These are phyloP conservation scores for Penicillium coprophilum DNA, from an alignment of 495 filamentous ascomycete genomes.

Conservation along the genomic window DNA sequence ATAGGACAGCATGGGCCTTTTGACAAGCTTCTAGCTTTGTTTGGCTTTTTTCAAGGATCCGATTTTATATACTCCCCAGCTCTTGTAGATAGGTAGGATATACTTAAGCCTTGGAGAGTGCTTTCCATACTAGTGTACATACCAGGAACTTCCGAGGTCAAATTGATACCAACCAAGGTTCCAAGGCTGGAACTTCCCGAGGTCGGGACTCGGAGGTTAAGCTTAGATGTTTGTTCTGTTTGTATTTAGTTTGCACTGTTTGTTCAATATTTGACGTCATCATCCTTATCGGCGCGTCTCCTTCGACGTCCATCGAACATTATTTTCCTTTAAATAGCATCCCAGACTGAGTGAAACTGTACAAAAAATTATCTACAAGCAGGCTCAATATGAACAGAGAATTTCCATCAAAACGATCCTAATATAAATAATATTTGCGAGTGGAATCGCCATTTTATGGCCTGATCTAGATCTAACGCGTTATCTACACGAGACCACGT, in stretches of 20 bases:
- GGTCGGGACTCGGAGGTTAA: not conserved
- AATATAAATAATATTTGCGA: not conserved
- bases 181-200: not conserved
- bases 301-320: slow-evolving; percentile 11
- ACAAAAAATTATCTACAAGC: not conserved
- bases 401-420: not conserved
- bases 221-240: slow-evolving; percentile 3
- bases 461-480: slow-evolving; percentile 21
- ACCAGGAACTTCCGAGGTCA: too few relatives aligned
- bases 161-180: not conserved
- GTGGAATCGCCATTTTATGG: slow-evolving; percentile 19
- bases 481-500: slow-evolving; percentile 30
- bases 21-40: too few relatives aligned
- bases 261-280: slow-evolving; percentile 21
- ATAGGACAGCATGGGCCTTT: too few relatives aligned
- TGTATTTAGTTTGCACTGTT: slow-evolving; percentile 8
- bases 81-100: too few relatives aligned
- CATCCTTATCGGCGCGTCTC: slow-evolving; percentile 28
- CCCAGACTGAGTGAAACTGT: not conserved
- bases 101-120: too few relatives aligned
- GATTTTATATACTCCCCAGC: too few relatives aligned
- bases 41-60: too few relatives aligned
- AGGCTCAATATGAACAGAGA: not conserved
- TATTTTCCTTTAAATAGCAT: not conserved
- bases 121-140: too few relatives aligned